Evolutionary conservation across 2,329 filamentous ascomycete species (phyloP).

Genomic region (Cordyceps cateniannulata): DNA sequence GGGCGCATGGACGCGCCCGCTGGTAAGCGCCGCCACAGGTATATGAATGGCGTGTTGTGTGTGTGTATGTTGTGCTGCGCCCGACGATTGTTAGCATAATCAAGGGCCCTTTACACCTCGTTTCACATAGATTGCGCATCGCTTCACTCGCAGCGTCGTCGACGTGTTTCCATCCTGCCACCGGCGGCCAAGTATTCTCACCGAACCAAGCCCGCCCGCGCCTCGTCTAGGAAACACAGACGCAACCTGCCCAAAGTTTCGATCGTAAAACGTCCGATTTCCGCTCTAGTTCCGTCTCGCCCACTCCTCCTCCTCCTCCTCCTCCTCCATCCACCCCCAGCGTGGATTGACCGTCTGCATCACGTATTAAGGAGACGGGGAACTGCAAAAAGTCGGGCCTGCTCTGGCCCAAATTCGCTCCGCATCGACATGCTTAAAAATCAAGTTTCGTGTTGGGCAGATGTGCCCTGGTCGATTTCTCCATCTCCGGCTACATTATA

Average conservation of each 20-base stretch:
- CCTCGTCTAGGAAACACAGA: neutral
- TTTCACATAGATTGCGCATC: neutral
- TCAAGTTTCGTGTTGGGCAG: too few species aligned
- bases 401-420: neutral
- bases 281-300: neutral
- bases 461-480: too few species aligned
- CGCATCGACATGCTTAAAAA: neutral
- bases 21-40: neutral
- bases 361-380: neutral
- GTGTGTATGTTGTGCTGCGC: neutral
- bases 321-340: neutral
- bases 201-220: too few species aligned
- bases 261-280: constrained; percentile 3
- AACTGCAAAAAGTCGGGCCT: too few species aligned
- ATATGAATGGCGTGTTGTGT: neutral
- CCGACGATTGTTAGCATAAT: neutral
- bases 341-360: neutral
- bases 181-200: neutral
- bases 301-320: neutral
- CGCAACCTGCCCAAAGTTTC: neutral
- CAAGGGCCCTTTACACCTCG: neutral
- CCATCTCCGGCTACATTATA: too few species aligned
- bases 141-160: neutral
- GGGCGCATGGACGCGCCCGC: neutral
- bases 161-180: neutral